Base-by-base conservation (phyloP, 192 early-diverging fungal species). In the Coemansia sp. region DNA sequence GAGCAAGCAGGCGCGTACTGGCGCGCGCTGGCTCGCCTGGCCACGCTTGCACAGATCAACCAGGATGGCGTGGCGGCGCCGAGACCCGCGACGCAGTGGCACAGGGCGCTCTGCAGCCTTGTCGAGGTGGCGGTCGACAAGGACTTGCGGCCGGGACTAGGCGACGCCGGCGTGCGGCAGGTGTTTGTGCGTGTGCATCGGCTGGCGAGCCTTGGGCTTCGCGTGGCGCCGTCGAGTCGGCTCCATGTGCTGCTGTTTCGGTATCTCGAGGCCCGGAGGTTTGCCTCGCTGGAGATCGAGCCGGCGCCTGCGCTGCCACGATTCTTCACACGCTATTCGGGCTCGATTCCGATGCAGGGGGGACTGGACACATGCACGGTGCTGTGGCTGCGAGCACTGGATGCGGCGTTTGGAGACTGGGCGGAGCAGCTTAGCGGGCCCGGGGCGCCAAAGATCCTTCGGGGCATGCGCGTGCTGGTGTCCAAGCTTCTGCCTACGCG, bases 401-500 rank as follows among this genome's bases (percentile, higher is more conserved):
- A 74, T 47, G 46, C 18, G 24, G 61, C 72, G 18, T 52, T 80
- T 16, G 49, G 60, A 19, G 58, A 57, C 2, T 74, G 72, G 72
- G 6, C 59, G 1, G 48, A 18, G 36, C 72, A 61, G 34, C 61
- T 80, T 9, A 22, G 14, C 11, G 25, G 39, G 6, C 13, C 13
- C 9, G 2, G 23, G n/a, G 47, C 58, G 39, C 8, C 57, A 42
- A 10, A 39, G 52, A 19, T 63, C 1, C 27, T 74, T 49, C 72
- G 68, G 36, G 58, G 53, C 32, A 65, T 79, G 47, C 76, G 76
- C 23, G 55, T 72, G 3, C 42, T 59, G 1, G 76, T 79, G 47
- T 79, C 76, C 27, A 79, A 80, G 48, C 73, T 80, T 61, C 46
- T 80, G 58, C 77, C 77, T 10, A 80, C 77, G n/a, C 65, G 72